Percentiles rank a stretch among this genome's conserved stretches.
These are phyloP conservation scores for Diplocarpon mali DNA, from an alignment of 2,329 filamentous ascomycete genomes.

Conservation along the genomic window DNA sequence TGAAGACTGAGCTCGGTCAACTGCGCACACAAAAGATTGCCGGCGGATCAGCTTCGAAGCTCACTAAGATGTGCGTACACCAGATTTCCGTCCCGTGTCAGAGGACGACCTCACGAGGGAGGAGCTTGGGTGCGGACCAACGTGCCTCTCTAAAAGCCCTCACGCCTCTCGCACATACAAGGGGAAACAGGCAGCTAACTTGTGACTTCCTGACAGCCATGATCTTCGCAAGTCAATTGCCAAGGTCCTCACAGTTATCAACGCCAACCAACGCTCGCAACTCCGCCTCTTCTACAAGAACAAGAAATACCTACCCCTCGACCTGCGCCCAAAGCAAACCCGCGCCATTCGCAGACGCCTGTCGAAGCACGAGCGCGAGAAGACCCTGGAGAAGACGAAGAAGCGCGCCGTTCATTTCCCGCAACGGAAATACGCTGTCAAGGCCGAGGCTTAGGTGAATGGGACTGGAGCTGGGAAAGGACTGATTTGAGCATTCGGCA, in stretches of 20 bases:
- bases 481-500: conserved; percentile 18
- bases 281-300: conserved; percentile 99
- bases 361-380: conserved; percentile 78
- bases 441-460: conserved; percentile 37
- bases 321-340: conserved; percentile 97
- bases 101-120: neutral
- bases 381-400: conserved; percentile 86
- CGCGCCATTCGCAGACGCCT: conserved; percentile 94
- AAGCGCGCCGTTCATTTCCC: conserved; percentile 96
- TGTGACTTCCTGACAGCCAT: conserved; percentile 49
- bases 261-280: conserved; percentile 97
- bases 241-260: conserved; percentile 98
- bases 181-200: conserved; percentile 2
- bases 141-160: neutral
- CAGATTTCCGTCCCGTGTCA: neutral
- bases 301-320: conserved; percentile 99
- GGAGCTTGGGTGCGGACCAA: neutral
- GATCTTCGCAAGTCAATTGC: conserved; percentile 99
- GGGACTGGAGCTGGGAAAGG: conserved; percentile 3
- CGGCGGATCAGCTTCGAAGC: conserved; percentile 83
- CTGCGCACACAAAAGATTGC: conserved; percentile 98
- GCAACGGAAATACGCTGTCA: conserved; percentile 97
- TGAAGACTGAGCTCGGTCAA: conserved; percentile 93
- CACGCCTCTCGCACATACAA: neutral
- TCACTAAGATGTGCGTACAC: conserved; percentile 82